Evolutionary conservation across 352 stramenopile genomes (phyloP).

Genomic region (Phytophthora citrophthora): DNA sequence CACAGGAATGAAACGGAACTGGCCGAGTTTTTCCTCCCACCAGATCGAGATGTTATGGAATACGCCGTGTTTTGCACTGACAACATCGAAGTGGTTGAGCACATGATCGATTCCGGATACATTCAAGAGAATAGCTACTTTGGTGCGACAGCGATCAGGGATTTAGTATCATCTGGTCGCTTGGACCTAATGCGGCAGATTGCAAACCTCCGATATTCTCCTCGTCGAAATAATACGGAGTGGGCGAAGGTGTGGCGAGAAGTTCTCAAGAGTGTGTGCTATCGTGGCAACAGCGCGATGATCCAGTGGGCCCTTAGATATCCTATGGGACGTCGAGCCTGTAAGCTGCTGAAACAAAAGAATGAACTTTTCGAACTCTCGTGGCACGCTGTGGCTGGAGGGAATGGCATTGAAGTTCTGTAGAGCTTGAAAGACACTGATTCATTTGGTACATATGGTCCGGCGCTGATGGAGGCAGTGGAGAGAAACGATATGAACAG

Average conservation of each 20-base stretch:
- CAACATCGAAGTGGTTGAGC: too few relatives aligned
- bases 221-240: neutral
- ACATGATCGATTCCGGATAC: neutral
- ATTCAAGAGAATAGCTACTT: neutral
- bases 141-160: neutral
- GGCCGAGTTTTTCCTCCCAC: too few relatives aligned
- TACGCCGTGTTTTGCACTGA: too few relatives aligned
- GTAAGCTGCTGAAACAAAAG: too few relatives aligned
- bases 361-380: too few relatives aligned
- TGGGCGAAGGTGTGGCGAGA: neutral
- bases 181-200: neutral
- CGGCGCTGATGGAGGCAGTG: neutral
- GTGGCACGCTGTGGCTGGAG: too few relatives aligned
- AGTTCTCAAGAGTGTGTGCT: neutral
- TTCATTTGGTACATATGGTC: neutral
- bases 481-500: neutral
- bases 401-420: too few relatives aligned
- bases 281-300: neutral
- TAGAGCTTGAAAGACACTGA: too few relatives aligned
- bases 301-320: too few relatives aligned
- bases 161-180: neutral
- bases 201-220: neutral
- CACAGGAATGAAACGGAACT: too few relatives aligned
- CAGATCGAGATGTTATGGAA: too few relatives aligned
- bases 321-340: too few relatives aligned